A percentile compares a stretch with the other conserved stretches of the same genome.
phyloP scores from a whole-genome alignment of 225 moss, liverwort and hornwort genomes.

The Bryoerythrophyllum caledonicum region DNA sequence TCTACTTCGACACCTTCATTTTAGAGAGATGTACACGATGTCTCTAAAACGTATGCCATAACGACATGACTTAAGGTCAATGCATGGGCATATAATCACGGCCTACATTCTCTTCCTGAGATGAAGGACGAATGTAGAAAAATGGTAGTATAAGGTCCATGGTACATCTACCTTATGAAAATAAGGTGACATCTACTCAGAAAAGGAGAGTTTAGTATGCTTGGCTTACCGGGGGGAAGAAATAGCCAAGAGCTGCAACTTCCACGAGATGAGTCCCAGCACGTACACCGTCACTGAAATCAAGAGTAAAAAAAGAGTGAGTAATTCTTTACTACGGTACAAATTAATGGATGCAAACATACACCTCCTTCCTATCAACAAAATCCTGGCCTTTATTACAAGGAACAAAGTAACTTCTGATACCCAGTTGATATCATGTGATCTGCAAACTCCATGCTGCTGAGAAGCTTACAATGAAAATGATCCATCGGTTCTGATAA shows the following conservation, averaged over 20 bases:
- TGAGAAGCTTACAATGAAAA: conserved; percentile 71
- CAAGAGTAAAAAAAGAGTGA: conserved; percentile 5
- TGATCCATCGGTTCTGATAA: conserved; percentile 70
- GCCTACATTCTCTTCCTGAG: too few species aligned
- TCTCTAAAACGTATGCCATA: too few species aligned
- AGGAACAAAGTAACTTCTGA: background rate
- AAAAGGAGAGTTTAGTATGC: background rate
- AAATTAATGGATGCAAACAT: background rate
- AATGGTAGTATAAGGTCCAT: too few species aligned
- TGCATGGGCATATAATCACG: too few species aligned
- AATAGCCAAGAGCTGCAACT: conserved; percentile 76
- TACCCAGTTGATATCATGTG: background rate
- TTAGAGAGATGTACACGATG: too few species aligned
- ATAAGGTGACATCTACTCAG: background rate
- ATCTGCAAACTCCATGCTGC: background rate
- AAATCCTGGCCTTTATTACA: background rate
- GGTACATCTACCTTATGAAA: too few species aligned
- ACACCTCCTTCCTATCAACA: conserved; percentile 2
- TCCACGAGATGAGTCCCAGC: conserved; percentile 87
- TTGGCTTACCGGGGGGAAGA: conserved; percentile 71
- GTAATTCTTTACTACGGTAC: background rate
- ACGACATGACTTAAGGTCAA: too few species aligned
- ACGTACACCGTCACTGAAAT: conserved; percentile 63
- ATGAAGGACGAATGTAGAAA: too few species aligned
- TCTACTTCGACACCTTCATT: too few species aligned